Evolutionary conservation across 495 filamentous ascomycete genomes (phyloP).

Genomic region (Tuber brumale): DNA sequence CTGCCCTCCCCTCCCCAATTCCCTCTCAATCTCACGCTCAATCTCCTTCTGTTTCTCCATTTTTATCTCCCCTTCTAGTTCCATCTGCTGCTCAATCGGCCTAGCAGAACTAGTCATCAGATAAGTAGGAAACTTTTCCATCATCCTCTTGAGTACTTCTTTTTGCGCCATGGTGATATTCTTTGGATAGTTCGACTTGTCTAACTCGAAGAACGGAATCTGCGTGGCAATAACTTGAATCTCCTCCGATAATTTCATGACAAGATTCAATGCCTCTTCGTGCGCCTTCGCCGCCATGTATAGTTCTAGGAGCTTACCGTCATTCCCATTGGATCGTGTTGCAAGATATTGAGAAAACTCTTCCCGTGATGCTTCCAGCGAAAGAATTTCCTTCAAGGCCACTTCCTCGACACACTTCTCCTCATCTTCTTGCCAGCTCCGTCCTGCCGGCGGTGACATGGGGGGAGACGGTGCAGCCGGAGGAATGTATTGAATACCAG

Average conservation of each 20-base stretch:
- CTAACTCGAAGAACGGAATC: neutral
- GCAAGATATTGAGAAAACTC: neutral
- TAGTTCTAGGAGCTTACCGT: neutral
- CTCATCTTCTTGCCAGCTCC: neutral
- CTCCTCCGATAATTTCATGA: conserved; percentile 1
- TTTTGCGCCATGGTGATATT: neutral
- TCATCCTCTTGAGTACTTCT: neutral
- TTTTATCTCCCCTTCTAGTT: neutral
- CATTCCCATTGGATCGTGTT: neutral
- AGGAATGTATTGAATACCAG: neutral
- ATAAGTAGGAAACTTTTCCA: neutral
- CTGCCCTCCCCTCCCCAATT: neutral
- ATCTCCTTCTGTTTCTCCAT: neutral
- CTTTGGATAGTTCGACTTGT: neutral
- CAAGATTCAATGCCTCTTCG: neutral
- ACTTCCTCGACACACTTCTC: neutral
- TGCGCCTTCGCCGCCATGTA: neutral
- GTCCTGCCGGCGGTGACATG: neutral
- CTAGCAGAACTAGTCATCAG: neutral
- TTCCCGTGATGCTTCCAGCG: neutral
- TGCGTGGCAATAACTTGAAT: neutral
- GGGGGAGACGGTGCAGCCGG: neutral
- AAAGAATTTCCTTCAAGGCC: neutral
- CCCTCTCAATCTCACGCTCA: neutral
- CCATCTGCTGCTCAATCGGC: neutral